Conservation (phyloP, 1,284 basidiomycete species). For the Gymnopus androsaceus region DNA sequence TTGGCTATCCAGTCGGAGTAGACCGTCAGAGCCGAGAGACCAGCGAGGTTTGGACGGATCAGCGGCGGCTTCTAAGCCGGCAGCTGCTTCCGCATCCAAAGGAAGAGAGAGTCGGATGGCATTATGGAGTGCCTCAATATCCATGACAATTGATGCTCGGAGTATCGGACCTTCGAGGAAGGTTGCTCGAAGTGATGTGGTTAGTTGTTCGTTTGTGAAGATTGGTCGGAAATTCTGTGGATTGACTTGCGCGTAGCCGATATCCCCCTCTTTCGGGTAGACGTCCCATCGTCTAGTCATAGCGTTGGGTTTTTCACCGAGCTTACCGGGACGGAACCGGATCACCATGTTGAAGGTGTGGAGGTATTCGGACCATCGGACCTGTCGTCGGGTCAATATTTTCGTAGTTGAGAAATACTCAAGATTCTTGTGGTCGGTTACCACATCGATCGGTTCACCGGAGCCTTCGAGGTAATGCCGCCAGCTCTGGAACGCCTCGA, state of each 20-base stretch:
- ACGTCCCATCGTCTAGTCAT: no score
- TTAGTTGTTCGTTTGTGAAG: slow-evolving; percentile 22
- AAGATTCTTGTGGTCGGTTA: slow-evolving; percentile 33
- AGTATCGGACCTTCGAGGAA: slow-evolving; percentile 19
- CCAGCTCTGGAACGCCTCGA: background rate
- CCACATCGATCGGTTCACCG: slow-evolving; percentile 17
- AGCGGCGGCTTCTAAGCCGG: no score
- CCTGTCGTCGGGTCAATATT: slow-evolving; percentile 2
- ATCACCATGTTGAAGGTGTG: background rate
- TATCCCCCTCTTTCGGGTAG: no score
- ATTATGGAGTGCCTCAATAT: slow-evolving; percentile 8
- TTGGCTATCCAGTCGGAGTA: background rate
- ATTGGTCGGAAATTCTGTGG: no score
- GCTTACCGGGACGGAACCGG: background rate
- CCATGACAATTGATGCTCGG: slow-evolving; percentile 16
- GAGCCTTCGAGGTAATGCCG: slow-evolving; percentile 4
- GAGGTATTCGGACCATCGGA: slow-evolving; percentile 3
- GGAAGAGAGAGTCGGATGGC: background rate
- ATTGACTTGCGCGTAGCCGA: no score
- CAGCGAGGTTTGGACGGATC: background rate
- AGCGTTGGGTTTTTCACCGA: slow-evolving; percentile 28
- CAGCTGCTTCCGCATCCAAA: background rate
- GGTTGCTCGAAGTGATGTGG: slow-evolving; percentile 20
- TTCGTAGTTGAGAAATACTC: slow-evolving; percentile 27
- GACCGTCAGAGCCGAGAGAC: background rate